Evolutionary conservation across 371 early-diverging fungal species (phyloP).

Genomic region (Coemansia linderi): DNA sequence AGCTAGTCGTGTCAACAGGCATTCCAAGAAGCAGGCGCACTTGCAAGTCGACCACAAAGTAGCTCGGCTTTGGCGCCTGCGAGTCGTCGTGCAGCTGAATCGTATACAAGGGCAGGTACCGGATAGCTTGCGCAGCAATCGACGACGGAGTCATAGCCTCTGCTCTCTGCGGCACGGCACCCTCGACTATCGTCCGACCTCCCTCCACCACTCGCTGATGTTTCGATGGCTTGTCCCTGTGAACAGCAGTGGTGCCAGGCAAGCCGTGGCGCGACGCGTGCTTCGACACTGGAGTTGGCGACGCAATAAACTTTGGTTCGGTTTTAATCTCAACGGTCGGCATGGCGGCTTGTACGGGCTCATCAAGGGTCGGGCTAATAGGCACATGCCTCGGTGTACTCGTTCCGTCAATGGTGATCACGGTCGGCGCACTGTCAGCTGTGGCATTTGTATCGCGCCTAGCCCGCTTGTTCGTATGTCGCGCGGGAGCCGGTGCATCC

Average conservation of each 20-base stretch:
- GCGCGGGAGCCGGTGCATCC: background rate
- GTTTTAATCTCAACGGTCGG: slow-evolving; percentile 28
- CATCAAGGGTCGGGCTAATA: background rate
- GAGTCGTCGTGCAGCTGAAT: slow-evolving; percentile 58
- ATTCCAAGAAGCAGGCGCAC: slow-evolving; percentile 65
- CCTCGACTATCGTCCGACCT: slow-evolving; percentile 34
- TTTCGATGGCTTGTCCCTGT: background rate
- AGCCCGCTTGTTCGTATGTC: slow-evolving; percentile 7
- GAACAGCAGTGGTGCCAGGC: background rate
- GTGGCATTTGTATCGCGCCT: slow-evolving; percentile 12
- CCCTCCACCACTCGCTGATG: slow-evolving; percentile 5
- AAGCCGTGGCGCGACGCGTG: slow-evolving; percentile 3
- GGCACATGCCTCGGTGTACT: background rate
- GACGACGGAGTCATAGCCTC: slow-evolving; percentile 23
- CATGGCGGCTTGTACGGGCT: background rate
- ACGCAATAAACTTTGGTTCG: slow-evolving; percentile 6
- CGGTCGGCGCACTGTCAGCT: background rate
- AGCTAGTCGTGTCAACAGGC: slow-evolving; percentile 31
- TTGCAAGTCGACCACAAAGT: slow-evolving; percentile 71
- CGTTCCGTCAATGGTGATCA: slow-evolving; percentile 14
- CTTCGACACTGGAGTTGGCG: background rate
- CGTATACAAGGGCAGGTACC: slow-evolving; percentile 68
- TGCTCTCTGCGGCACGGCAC: slow-evolving; percentile 6
- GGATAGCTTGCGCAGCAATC: slow-evolving; percentile 54
- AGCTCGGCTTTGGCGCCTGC: slow-evolving; percentile 38